Conservation (phyloP, 1,284 basidiomycete genomes). For the Tilletia setariae region DNA sequence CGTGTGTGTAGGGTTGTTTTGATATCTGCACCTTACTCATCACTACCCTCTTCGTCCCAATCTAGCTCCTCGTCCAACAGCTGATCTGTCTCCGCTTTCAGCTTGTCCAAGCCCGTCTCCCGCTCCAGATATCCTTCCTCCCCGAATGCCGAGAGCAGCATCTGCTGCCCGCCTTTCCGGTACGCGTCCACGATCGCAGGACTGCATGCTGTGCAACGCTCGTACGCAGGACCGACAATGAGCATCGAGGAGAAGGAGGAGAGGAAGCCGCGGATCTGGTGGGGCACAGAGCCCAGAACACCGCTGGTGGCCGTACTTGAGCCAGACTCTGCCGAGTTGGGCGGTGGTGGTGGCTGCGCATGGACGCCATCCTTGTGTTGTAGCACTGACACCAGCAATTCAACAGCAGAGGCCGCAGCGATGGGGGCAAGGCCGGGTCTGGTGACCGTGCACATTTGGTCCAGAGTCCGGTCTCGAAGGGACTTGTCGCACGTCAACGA, state of each 20-base stretch:
- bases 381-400: constrained; percentile 79
- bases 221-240: constrained; percentile 80
- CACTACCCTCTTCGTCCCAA: constrained; percentile 37
- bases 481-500: constrained; percentile 59
- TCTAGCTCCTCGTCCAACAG: constrained; percentile 32
- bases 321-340: constrained; percentile 28
- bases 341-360: constrained; percentile 46
- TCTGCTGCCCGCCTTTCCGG: constrained; percentile 66
- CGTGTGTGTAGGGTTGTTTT: too few species aligned
- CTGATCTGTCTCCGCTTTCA: constrained; percentile 42
- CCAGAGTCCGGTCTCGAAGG: constrained; percentile 85
- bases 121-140: constrained; percentile 75
- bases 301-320: not conserved
- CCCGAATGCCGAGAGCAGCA: constrained; percentile 79
- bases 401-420: constrained; percentile 84
- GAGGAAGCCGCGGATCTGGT: constrained; percentile 87
- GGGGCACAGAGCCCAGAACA: constrained; percentile 78
- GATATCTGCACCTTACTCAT: constrained; percentile 18
- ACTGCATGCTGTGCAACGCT: constrained; percentile 80
- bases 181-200: constrained; percentile 38
- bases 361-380: constrained; percentile 64
- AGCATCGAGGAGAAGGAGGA: constrained; percentile 78
- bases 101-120: constrained; percentile 77
- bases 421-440: constrained; percentile 92
- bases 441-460: constrained; percentile 99